phyloP scores from a whole-genome alignment of 129 eudicot species.

The Flaveria sonorensis region DNA sequence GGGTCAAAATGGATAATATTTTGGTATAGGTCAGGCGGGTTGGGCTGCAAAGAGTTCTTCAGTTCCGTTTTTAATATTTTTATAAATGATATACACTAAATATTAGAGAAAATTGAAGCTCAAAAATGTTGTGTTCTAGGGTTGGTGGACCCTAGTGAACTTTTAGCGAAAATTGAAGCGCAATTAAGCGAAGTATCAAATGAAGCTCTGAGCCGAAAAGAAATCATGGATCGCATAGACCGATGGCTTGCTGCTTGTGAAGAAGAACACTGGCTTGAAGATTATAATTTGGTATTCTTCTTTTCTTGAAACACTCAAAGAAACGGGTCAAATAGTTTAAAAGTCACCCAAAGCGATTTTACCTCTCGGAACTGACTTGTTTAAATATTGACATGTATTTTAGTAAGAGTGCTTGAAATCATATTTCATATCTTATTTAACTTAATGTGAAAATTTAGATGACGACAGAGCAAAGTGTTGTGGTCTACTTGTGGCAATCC shows the following conservation, averaged over 20 bases:
- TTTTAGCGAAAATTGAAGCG: constrained; percentile 68
- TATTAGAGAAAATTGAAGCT: neutral
- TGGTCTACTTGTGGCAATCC: neutral
- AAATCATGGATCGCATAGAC: constrained; percentile 74
- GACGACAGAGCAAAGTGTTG: neutral
- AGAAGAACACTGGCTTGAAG: constrained; percentile 92
- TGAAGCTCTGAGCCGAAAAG: constrained; percentile 77
- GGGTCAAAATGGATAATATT: constrained; percentile 12
- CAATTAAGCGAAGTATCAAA: constrained; percentile 64
- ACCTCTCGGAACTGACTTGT: neutral
- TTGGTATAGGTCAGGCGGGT: neutral
- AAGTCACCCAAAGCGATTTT: neutral
- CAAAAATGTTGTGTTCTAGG: constrained; percentile 40
- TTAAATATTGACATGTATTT: neutral
- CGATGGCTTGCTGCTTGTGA: constrained; percentile 86
- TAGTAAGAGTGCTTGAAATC: neutral
- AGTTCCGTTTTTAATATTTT: neutral
- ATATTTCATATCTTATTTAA: neutral
- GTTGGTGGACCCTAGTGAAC: constrained; percentile 73
- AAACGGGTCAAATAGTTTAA: neutral
- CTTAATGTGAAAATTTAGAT: neutral
- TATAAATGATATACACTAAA: neutral
- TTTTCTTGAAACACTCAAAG: neutral
- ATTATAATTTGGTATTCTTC: constrained; percentile 56
- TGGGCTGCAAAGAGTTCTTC: neutral